These are phyloP conservation scores for Phytophthora cactorum DNA, from an alignment of 352 stramenopile genomes.

Conservation along the genomic window DNA sequence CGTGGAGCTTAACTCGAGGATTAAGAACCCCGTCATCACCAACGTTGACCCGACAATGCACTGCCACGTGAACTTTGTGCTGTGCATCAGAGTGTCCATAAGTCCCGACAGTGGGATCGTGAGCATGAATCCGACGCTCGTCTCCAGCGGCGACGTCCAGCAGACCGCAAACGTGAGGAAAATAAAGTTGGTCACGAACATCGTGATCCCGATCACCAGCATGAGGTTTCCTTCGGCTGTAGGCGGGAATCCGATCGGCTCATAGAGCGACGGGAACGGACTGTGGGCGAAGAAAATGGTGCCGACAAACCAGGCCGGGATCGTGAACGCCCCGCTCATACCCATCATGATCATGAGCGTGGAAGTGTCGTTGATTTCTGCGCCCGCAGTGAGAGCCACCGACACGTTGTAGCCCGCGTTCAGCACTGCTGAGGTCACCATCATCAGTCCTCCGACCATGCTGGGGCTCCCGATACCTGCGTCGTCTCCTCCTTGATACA, in stretches of 20 bases:
- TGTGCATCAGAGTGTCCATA: constrained; percentile 52
- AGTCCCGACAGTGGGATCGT: constrained; percentile 60
- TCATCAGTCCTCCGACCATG: constrained; percentile 45
- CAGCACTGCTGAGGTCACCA: constrained; percentile 54
- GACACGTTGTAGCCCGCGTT: constrained; percentile 60
- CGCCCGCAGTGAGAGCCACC: constrained; percentile 42
- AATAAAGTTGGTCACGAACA: constrained; percentile 47
- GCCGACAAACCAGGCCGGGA: constrained; percentile 54
- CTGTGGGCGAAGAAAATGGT: constrained; percentile 46
- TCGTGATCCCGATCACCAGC: constrained; percentile 38
- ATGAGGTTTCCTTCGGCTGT: constrained; percentile 43
- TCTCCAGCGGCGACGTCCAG: constrained; percentile 68
- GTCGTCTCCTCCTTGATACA: constrained; percentile 42
- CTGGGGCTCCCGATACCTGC: constrained; percentile 35
- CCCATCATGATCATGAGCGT: constrained; percentile 46
- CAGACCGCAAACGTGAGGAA: constrained; percentile 52
- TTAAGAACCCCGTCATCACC: constrained; percentile 44
- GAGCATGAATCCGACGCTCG: constrained; percentile 66
- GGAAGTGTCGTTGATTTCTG: constrained; percentile 55
- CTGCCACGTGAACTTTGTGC: constrained; percentile 49
- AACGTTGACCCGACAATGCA: constrained; percentile 53
- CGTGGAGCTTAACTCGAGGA: constrained; percentile 25
- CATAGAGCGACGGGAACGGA: constrained; percentile 49
- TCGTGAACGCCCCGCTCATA: constrained; percentile 49
- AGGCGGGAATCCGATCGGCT: constrained; percentile 52